Evolutionary conservation across 768 basidiomycete species (phyloP).

Genomic region (Trametes cinnabarina): DNA sequence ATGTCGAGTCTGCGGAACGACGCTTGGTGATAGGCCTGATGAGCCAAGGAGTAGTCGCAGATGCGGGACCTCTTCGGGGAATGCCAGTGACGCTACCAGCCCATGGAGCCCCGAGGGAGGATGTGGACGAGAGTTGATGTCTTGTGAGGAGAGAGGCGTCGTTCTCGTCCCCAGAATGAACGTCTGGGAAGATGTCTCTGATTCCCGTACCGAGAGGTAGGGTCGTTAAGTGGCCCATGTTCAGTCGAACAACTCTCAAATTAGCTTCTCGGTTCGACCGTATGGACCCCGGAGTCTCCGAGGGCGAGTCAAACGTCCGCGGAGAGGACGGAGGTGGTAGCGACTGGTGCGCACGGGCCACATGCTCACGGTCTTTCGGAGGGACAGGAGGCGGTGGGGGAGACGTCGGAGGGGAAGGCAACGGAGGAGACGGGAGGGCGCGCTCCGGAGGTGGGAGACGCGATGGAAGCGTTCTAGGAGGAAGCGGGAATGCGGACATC

Average conservation of each 20-base stretch:
- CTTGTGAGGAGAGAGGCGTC: not conserved
- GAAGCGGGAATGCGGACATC: constrained; percentile 3
- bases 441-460: constrained; percentile 6
- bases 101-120: constrained; percentile 9
- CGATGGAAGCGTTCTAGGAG: not conserved
- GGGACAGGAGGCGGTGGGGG: not conserved
- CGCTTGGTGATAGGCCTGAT: not conserved
- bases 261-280: not conserved
- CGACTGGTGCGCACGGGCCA: constrained; percentile 6
- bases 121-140: not conserved
- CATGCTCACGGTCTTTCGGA: constrained; percentile 6
- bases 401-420: not conserved
- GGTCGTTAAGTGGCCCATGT: not conserved
- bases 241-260: not conserved
- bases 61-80: not conserved
- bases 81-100: not conserved
- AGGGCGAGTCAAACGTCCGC: not conserved
- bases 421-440: not conserved
- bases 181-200: not conserved
- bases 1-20: constrained; percentile 10
- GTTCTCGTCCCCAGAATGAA: not conserved
- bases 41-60: not conserved
- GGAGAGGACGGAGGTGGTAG: constrained; percentile 15
- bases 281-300: not conserved
- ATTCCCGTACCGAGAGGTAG: constrained; percentile 3